These are phyloP conservation scores for Dalbergia cochinchinensis DNA, from an alignment of 306 rosid genomes.

Conservation along the genomic window DNA sequence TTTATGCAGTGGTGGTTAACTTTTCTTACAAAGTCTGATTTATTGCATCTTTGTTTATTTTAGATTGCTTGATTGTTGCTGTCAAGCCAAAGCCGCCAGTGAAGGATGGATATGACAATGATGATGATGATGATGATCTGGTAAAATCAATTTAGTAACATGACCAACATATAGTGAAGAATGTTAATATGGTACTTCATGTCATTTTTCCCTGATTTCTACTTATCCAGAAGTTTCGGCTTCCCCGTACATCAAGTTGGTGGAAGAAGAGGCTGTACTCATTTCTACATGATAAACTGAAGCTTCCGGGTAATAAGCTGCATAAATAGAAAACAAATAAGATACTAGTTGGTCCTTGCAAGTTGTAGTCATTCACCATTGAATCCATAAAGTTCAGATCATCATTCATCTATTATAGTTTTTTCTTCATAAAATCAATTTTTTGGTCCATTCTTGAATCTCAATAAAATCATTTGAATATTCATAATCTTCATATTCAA, in stretches of 20 bases:
- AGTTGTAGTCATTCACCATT: not conserved
- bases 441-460: not conserved
- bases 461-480: not conserved
- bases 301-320: conserved; percentile 78
- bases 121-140: conserved; percentile 83
- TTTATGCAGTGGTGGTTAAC: conserved; percentile 23
- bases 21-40: conserved; percentile 35
- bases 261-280: conserved; percentile 84
- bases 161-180: conserved; percentile 13
- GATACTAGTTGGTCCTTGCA: conserved; percentile 14
- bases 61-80: conserved; percentile 86
- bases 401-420: not conserved
- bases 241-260: conserved; percentile 81
- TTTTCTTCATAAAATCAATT: not conserved
- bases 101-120: conserved; percentile 69
- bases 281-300: conserved; percentile 84
- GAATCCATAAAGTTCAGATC: conserved; percentile 28
- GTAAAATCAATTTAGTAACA: conserved; percentile 53
- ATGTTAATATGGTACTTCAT: conserved; percentile 16
- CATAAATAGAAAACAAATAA: conserved; percentile 20
- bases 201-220: conserved; percentile 42
- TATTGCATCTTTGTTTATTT: conserved; percentile 31
- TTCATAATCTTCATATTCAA: conserved; percentile 29
- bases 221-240: conserved; percentile 77
- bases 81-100: conserved; percentile 94